Base-by-base conservation (phyloP, 441 rosid species). In the Euphorbia schlechtendalii region DNA sequence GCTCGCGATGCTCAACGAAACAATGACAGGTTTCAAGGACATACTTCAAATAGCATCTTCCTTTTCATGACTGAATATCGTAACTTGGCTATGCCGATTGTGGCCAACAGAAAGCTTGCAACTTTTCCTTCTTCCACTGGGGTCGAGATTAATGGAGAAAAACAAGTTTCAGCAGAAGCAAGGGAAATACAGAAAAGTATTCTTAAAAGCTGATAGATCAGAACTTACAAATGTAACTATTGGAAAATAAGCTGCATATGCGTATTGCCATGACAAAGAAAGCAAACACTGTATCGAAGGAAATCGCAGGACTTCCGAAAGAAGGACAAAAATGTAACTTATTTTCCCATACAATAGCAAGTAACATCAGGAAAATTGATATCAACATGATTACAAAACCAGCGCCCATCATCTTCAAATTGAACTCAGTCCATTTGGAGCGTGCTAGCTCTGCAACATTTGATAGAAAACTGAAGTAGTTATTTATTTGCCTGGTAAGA, bases 111-210 rank as follows among this genome's bases (percentile, higher is more conserved):
- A 81, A 89, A 95, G 68, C 79, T 86, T 63, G 98, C 90, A 65
- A 89, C 96, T 84, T 91, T 94, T 73, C 96, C 99, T 81, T 89
- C 97, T 82, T 84, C 92, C 89, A 93, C 98, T 93, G 81, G 70
- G 61, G 62, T 74, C 74, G 78, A 73, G 73, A 30, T 69, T 34
- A 3, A 62, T 56, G 43, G 15, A 28, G 60, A 20, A 68, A 62
- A 28, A 36, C 10, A 25, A 22, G 55, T 22, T 57, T 61, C 65
- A 76, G 68, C 36, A 63, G 58, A 52, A 74, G 28, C 18, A 32
- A n/a, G 27, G 40, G 43, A 25, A 68, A 27, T 48, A 41, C 11
- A 54, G 53, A 68, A 62, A 60, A 69, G 40, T 48, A 61, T 46
- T 40, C 28, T 21, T 61, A 30, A 52, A 52, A 53, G 51, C 56